These are phyloP conservation scores for Paraurostyla sp. DNA, from an alignment of 73 alveolate species.

Conservation along the genomic window DNA sequence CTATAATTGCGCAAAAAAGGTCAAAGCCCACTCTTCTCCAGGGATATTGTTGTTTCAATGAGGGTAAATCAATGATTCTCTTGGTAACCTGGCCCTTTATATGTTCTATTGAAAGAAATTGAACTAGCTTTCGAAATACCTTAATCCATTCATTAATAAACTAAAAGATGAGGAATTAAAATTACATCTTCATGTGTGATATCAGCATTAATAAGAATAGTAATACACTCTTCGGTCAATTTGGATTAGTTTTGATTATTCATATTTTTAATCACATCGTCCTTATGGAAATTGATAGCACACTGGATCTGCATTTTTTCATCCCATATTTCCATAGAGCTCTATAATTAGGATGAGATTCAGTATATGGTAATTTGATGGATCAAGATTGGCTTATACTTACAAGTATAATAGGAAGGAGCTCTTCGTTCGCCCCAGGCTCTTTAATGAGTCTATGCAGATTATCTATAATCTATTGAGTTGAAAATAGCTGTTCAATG, in stretches of 20 bases:
- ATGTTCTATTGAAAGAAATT: neutral
- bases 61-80: slow-evolving; percentile 39
- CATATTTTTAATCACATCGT: slow-evolving; percentile 32
- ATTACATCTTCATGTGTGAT: slow-evolving; percentile 32
- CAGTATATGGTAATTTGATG: too few species aligned
- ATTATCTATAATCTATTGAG: slow-evolving; percentile 33
- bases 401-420: slow-evolving; percentile 58
- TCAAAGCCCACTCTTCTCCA: slow-evolving; percentile 45
- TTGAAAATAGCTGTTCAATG: neutral
- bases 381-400: too few species aligned
- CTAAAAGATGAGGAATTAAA: neutral
- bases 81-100: neutral
- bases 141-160: slow-evolving; percentile 27
- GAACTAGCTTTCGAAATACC: neutral
- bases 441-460: slow-evolving; percentile 32
- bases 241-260: neutral
- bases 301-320: slow-evolving; percentile 33
- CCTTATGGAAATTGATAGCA: slow-evolving; percentile 25
- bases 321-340: slow-evolving; percentile 63
- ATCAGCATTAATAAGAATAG: slow-evolving; percentile 30
- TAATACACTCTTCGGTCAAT: slow-evolving; percentile 8
- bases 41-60: slow-evolving; percentile 15
- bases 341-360: too few species aligned
- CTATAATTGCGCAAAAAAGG: slow-evolving; percentile 29
- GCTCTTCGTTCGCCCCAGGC: slow-evolving; percentile 51